Conservation (phyloP, 2,329 filamentous ascomycete genomes). For the Lasiodiplodia gonubiensis region DNA sequence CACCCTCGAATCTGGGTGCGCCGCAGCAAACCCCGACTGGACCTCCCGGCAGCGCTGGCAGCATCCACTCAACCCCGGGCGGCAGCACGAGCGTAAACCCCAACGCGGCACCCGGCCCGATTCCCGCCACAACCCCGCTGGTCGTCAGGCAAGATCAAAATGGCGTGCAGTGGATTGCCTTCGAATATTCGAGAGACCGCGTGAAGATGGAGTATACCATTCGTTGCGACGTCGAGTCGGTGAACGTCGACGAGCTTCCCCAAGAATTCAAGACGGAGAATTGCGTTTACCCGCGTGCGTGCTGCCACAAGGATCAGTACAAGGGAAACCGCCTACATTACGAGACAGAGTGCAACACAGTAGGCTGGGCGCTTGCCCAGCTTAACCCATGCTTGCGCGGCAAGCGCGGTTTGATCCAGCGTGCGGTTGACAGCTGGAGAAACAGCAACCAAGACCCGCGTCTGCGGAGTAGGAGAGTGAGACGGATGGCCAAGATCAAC, state of each 20-base stretch:
- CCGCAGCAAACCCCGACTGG: conserved; percentile 48
- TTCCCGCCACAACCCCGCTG: conserved; percentile 92
- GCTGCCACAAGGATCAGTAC: conserved; percentile 94
- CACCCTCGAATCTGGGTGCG: conserved; percentile 54
- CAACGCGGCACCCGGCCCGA: conserved; percentile 92
- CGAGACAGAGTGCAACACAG: conserved; percentile 97
- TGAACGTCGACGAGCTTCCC: conserved; percentile 83
- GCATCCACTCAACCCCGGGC: conserved; percentile 48
- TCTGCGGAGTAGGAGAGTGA: conserved; percentile 86
- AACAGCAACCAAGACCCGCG: conserved; percentile 98
- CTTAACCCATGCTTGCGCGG: conserved; percentile 89
- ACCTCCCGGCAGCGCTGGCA: conserved; percentile 48
- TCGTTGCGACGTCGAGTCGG: conserved; percentile 94
- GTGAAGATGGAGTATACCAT: conserved; percentile 99
- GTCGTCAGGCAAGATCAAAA: conserved; percentile 95
- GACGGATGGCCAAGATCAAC: conserved; percentile 95
- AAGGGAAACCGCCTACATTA: conserved; percentile 94
- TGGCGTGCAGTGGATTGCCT: conserved; percentile 98
- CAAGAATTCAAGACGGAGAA: conserved; percentile 97
- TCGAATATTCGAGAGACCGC: conserved; percentile 94
- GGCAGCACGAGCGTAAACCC: conserved; percentile 69
- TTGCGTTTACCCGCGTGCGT: conserved; percentile 95
- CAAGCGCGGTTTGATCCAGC: conserved; percentile 93
- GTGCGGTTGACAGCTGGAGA: conserved; percentile 97
- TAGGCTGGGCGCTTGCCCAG: conserved; percentile 98